Percentiles rank a stretch among this genome's conserved stretches.
phyloP scores from a whole-genome alignment of 352 stramenopile species.

The Phytophthora colocasiae region DNA sequence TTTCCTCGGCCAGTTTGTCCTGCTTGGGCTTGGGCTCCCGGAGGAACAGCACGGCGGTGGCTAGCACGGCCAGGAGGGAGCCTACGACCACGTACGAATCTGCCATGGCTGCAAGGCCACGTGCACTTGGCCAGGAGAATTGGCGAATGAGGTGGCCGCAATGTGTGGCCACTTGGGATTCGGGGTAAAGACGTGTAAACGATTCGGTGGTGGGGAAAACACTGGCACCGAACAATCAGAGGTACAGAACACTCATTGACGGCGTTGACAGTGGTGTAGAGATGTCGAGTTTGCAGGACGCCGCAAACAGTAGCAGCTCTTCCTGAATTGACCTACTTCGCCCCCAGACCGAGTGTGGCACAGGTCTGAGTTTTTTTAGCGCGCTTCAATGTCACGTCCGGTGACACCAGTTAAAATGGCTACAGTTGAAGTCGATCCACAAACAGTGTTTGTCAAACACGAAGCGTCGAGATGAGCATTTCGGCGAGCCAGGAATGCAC shows the following conservation, averaged over 20 bases:
- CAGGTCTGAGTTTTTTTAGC: slow-evolving; percentile 3
- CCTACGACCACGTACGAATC: slow-evolving; percentile 77
- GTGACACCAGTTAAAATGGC: slow-evolving; percentile 17
- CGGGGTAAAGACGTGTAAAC: slow-evolving; percentile 6
- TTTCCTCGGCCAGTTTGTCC: slow-evolving; percentile 73
- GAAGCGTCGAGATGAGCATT: too few relatives aligned
- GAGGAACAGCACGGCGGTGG: slow-evolving; percentile 68
- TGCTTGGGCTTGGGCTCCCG: slow-evolving; percentile 59
- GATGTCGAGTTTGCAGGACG: not conserved
- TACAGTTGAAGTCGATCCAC: not conserved
- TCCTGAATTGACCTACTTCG: too few relatives aligned
- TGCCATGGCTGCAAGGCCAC: slow-evolving; percentile 11
- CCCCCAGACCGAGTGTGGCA: not conserved
- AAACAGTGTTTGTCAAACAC: too few relatives aligned
- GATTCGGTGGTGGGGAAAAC: slow-evolving; percentile 7
- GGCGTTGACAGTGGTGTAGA: not conserved
- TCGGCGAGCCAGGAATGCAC: too few relatives aligned
- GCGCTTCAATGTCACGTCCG: slow-evolving; percentile 20
- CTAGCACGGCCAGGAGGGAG: slow-evolving; percentile 72
- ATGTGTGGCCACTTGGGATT: slow-evolving; percentile 4
- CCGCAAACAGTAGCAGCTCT: not conserved
- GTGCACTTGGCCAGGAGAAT: slow-evolving; percentile 16
- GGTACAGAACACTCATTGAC: not conserved
- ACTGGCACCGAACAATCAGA: not conserved
- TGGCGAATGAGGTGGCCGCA: slow-evolving; percentile 21